Evolutionary conservation across 495 filamentous ascomycete genomes (phyloP).

Genomic region (Annulohypoxylon stygium): DNA sequence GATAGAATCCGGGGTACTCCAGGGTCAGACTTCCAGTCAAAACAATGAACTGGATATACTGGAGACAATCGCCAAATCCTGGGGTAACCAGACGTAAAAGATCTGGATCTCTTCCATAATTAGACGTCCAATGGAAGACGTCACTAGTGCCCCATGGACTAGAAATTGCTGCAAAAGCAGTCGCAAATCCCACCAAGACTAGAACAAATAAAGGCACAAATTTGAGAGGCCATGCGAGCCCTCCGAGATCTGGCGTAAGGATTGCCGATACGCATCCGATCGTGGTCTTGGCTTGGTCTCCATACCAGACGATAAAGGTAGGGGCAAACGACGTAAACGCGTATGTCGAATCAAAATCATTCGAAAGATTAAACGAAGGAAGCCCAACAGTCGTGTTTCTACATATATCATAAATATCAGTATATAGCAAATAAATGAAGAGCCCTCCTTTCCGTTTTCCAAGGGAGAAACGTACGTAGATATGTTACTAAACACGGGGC

Average conservation of each 20-base stretch:
- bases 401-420: constrained; percentile 19
- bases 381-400: constrained; percentile 59
- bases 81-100: constrained; percentile 92
- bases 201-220: constrained; percentile 85
- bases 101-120: constrained; percentile 94
- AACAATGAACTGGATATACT: constrained; percentile 95
- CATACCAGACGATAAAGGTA: constrained; percentile 78
- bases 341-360: constrained; percentile 84
- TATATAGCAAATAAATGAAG: constrained; percentile 14
- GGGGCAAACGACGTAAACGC: constrained; percentile 83
- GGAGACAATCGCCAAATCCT: constrained; percentile 95
- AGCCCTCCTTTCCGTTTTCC: neutral
- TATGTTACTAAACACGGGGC: constrained; percentile 73
- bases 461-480: constrained; percentile 64
- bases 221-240: constrained; percentile 74
- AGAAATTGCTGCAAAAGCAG: constrained; percentile 83
- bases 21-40: constrained; percentile 87
- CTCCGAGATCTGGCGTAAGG: constrained; percentile 81
- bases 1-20: constrained; percentile 93
- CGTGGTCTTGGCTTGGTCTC: constrained; percentile 69
- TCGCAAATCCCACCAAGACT: constrained; percentile 82
- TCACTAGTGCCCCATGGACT: constrained; percentile 95
- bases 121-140: constrained; percentile 92
- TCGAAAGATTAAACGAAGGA: constrained; percentile 77
- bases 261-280: constrained; percentile 84